Conservation (phyloP, 2,329 filamentous ascomycete genomes). For the Fusarium xyrophilum region DNA sequence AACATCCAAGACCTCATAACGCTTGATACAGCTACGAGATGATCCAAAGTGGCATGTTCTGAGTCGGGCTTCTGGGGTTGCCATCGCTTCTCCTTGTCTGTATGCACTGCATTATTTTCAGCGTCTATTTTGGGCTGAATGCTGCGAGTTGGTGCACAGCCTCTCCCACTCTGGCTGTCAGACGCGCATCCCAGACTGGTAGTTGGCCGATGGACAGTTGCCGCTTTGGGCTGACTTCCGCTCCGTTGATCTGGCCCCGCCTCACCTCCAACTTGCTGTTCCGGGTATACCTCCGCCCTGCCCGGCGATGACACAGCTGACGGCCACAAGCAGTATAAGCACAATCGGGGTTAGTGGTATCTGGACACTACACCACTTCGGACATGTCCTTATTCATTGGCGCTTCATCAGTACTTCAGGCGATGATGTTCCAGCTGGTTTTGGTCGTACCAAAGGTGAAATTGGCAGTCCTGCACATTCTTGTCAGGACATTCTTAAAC, state of each 20-base stretch:
- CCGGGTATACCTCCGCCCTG: background rate
- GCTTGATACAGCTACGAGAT: too few relatives aligned
- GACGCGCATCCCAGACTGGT: background rate
- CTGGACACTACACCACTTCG: fast-evolving
- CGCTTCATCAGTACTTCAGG: background rate
- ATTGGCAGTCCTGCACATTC: background rate
- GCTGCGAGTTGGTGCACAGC: background rate
- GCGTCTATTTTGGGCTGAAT: background rate
- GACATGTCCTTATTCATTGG: fast-evolving
- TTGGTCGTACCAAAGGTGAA: background rate
- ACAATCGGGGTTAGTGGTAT: fast-evolving
- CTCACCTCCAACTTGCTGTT: background rate
- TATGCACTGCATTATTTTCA: background rate
- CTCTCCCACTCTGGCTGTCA: background rate
- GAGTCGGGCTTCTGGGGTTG: fast-evolving
- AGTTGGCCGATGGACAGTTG: background rate
- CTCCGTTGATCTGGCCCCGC: background rate
- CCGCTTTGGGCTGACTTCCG: background rate
- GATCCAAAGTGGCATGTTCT: background rate
- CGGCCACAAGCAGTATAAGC: background rate
- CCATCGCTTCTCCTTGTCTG: fast-evolving
- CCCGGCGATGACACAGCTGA: background rate
- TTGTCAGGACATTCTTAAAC: background rate
- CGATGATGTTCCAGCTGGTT: fast-evolving
- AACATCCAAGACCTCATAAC: too few relatives aligned